These are phyloP conservation scores for Westerdykella sp. DNA, from an alignment of 2,329 filamentous ascomycete genomes.

Conservation along the genomic window DNA sequence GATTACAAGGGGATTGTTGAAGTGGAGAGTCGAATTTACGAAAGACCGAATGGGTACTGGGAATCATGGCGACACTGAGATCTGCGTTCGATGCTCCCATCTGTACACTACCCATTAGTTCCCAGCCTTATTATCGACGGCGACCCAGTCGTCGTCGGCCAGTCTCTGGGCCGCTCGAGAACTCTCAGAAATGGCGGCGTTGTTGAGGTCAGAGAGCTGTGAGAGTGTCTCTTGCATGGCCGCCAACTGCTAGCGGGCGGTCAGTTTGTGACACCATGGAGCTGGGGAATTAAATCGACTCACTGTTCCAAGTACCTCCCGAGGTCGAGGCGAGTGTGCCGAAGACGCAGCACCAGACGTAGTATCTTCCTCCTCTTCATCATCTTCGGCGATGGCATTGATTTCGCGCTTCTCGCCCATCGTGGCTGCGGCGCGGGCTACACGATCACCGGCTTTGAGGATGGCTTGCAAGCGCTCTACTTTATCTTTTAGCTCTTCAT, in stretches of 20 bases:
- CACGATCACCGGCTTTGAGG: slow-evolving; percentile 30
- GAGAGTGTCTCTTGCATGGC: slow-evolving; percentile 34
- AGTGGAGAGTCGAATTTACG: too few species aligned
- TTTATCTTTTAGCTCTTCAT: slow-evolving; percentile 25
- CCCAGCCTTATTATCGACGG: slow-evolving; percentile 6
- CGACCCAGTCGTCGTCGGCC: slow-evolving; percentile 23
- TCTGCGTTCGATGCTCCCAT: background rate
- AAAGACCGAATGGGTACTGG: too few species aligned
- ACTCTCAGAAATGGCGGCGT: slow-evolving; percentile 31
- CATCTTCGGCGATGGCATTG: slow-evolving; percentile 25
- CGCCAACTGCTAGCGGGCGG: slow-evolving; percentile 33
- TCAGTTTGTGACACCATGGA: slow-evolving; percentile 13
- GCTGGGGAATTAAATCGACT: slow-evolving; percentile 12
- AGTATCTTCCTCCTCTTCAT: slow-evolving; percentile 18
- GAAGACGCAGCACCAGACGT: slow-evolving; percentile 10
- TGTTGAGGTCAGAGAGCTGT: slow-evolving; percentile 32
- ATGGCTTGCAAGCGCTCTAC: slow-evolving; percentile 31
- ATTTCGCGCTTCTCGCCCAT: slow-evolving; percentile 32
- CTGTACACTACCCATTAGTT: background rate
- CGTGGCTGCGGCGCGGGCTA: slow-evolving; percentile 31
- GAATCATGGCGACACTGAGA: too few species aligned
- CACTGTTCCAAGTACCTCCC: slow-evolving; percentile 33
- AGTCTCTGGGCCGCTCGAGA: slow-evolving; percentile 27
- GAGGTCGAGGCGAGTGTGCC: slow-evolving; percentile 6
- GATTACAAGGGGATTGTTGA: too few species aligned